Percentiles rank a stretch among this genome's conserved stretches.
Evolutionary conservation across 106 monocot species (phyloP).

Genomic region (Dioscorea dumetorum): DNA sequence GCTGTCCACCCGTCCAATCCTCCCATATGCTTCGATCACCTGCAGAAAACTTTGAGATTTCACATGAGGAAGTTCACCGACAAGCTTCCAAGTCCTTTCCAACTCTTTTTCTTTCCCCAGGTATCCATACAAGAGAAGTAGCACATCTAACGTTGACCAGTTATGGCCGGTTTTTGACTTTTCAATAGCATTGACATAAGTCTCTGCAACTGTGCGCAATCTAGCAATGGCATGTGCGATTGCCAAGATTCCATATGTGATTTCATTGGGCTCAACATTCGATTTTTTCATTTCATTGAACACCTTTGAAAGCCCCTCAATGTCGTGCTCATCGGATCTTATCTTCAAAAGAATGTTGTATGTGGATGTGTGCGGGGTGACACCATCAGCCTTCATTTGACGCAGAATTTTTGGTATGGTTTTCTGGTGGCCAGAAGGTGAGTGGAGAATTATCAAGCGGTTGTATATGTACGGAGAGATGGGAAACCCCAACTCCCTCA

Average conservation of each 20-base stretch:
- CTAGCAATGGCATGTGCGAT: slow-evolving; percentile 86
- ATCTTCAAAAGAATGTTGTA: slow-evolving; percentile 94
- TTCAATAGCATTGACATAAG: slow-evolving; percentile 69
- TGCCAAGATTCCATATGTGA: slow-evolving; percentile 82
- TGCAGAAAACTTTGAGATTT: slow-evolving; percentile 62
- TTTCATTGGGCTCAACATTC: slow-evolving; percentile 76
- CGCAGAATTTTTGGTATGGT: slow-evolving; percentile 64
- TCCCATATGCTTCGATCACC: slow-evolving; percentile 85
- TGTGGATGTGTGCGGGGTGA: slow-evolving; percentile 72
- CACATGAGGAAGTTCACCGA: slow-evolving; percentile 66
- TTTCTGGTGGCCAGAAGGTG: slow-evolving; percentile 50
- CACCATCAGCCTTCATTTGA: slow-evolving; percentile 82
- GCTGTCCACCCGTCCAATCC: slow-evolving; percentile 21
- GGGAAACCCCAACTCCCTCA: slow-evolving; percentile 70
- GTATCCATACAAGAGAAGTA: slow-evolving; percentile 86
- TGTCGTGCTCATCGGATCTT: slow-evolving; percentile 68
- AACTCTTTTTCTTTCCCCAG: slow-evolving; percentile 61
- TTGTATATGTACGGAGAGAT: slow-evolving; percentile 86
- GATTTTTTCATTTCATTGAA: slow-evolving; percentile 70
- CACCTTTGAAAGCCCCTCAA: slow-evolving; percentile 64
- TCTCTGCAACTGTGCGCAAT: slow-evolving; percentile 51
- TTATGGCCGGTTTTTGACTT: slow-evolving; percentile 57
- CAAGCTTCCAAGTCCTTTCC: slow-evolving; percentile 60
- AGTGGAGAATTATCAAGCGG: slow-evolving; percentile 75
- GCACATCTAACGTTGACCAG: slow-evolving; percentile 89